Conservation (phyloP, 2,329 filamentous ascomycete genomes). For the Alternaria brassicae region DNA sequence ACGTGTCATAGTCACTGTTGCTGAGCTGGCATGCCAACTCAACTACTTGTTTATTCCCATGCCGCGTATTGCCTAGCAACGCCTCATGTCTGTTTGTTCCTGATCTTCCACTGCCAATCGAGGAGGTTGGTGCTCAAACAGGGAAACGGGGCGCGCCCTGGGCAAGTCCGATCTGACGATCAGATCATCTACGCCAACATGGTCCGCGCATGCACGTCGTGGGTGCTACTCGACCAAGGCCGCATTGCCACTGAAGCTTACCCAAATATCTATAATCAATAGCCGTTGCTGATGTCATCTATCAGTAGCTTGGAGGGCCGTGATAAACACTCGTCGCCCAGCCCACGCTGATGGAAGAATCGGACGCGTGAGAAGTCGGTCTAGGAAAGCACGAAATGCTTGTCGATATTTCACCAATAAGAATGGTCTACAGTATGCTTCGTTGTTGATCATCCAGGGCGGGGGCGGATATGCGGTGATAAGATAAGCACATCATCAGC, state of each 20-base stretch:
- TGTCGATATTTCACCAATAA: neutral
- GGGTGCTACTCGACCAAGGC: conserved; percentile 2
- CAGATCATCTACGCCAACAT: conserved; percentile 7
- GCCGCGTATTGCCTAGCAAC: conserved; percentile 10
- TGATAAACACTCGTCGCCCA: neutral
- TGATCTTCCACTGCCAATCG: conserved; percentile 3
- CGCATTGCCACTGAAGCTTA: neutral
- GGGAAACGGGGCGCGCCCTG: conserved; percentile 16
- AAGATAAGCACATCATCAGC: conserved; percentile 1
- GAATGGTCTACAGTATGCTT: neutral
- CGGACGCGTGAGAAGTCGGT: neutral
- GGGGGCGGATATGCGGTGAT: conserved; percentile 2
- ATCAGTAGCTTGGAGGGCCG: neutral
- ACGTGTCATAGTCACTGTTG: conserved; percentile 7
- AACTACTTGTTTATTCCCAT: conserved; percentile 3
- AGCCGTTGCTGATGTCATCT: conserved; percentile 3
- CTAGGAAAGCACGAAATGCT: neutral
- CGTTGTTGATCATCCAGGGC: neutral
- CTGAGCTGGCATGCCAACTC: conserved; percentile 24
- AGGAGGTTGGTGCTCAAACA: conserved; percentile 8
- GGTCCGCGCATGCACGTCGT: neutral
- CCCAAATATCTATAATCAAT: neutral
- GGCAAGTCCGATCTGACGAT: conserved; percentile 11
- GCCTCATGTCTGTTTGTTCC: conserved; percentile 7
- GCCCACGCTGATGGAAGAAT: neutral